Evolutionary conservation across 2,329 filamentous ascomycete genomes (phyloP).

Genomic region (Fusarium penzigii): DNA sequence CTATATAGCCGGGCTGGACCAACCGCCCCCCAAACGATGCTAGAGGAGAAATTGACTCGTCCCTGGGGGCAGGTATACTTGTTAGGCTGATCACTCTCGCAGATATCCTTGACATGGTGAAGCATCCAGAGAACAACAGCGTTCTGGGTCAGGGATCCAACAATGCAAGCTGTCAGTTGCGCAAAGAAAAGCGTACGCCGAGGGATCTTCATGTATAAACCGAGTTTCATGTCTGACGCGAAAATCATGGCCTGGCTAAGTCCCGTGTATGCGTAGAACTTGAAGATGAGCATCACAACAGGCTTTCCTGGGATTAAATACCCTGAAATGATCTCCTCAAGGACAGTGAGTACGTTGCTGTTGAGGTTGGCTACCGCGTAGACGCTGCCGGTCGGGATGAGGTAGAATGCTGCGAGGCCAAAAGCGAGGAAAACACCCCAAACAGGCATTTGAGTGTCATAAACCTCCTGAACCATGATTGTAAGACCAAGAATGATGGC

Average conservation of each 20-base stretch:
- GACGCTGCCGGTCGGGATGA: constrained; percentile 24
- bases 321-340: constrained; percentile 32
- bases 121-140: constrained; percentile 33
- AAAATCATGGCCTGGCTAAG: constrained; percentile 46
- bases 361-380: constrained; percentile 36
- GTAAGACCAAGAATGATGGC: constrained; percentile 33
- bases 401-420: constrained; percentile 19
- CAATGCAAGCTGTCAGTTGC: constrained; percentile 45
- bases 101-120: constrained; percentile 9
- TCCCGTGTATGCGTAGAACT: constrained; percentile 18
- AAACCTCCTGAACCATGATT: constrained; percentile 29
- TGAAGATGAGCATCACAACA: constrained; percentile 24
- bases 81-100: constrained; percentile 20
- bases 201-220: constrained; percentile 50
- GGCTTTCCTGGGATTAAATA: constrained; percentile 19
- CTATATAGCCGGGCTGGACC: constrained; percentile 41
- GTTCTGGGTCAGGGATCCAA: constrained; percentile 31
- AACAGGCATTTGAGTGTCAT: constrained; percentile 25
- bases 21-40: constrained; percentile 51
- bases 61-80: constrained; percentile 50
- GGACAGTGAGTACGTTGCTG: constrained; percentile 35
- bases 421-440: constrained; percentile 30
- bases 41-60: constrained; percentile 46
- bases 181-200: constrained; percentile 46
- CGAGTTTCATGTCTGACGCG: constrained; percentile 49